Evolutionary conservation across 202 grass and related monocot species (phyloP).

Genomic region (Digitaria exilis): DNA sequence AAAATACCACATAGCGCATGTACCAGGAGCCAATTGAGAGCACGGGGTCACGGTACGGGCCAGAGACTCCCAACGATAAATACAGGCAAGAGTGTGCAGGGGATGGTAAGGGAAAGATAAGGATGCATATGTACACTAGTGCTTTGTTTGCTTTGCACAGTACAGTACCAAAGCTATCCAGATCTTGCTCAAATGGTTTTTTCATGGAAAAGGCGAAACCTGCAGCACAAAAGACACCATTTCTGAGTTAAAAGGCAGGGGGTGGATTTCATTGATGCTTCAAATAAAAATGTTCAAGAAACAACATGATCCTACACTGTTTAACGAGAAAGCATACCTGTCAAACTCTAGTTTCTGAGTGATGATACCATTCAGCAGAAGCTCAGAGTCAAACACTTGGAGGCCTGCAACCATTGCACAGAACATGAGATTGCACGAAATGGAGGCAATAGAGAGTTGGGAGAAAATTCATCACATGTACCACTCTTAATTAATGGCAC

Average conservation of each 20-base stretch:
- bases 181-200: conserved; percentile 23
- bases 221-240: neutral
- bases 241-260: neutral
- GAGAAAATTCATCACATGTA: neutral
- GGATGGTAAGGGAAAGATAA: neutral
- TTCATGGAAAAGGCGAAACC: conserved; percentile 42
- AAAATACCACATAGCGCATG: neutral
- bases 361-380: conserved; percentile 74
- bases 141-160: neutral
- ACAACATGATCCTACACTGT: neutral
- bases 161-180: neutral
- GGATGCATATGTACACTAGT: conserved; percentile 5
- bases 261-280: neutral
- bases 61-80: neutral
- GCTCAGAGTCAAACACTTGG: conserved; percentile 63
- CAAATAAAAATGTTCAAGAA: neutral
- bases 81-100: neutral
- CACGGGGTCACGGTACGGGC: neutral
- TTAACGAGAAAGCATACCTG: conserved; percentile 38
- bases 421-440: neutral
- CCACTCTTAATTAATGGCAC: conserved; percentile 52
- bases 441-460: neutral
- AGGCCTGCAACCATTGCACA: conserved; percentile 47
- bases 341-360: conserved; percentile 70
- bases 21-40: neutral